These are phyloP conservation scores for Nicotiana tabacum DNA, from an alignment of 257 asterid species.

Conservation along the genomic window DNA sequence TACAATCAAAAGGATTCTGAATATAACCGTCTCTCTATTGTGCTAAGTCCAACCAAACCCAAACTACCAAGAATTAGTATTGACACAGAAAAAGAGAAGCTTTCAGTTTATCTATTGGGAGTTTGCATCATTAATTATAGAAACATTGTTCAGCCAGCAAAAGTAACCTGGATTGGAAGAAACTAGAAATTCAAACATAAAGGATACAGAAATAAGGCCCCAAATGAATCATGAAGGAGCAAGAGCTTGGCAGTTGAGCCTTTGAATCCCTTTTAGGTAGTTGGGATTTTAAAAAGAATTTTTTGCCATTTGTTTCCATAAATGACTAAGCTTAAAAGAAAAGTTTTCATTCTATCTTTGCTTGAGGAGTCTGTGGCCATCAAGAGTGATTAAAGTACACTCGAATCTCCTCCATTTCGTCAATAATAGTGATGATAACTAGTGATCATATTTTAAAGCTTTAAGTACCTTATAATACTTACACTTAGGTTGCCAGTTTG, in stretches of 20 bases:
- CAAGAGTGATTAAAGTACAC: too few species aligned
- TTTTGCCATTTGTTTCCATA: too few species aligned
- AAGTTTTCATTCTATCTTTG: neutral
- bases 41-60: neutral
- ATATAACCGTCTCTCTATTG: neutral
- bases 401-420: neutral
- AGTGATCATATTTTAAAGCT: neutral
- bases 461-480: neutral
- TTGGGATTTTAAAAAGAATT: too few species aligned
- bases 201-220: neutral
- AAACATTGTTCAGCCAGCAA: neutral
- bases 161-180: neutral
- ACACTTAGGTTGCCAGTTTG: neutral
- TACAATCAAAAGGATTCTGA: neutral
- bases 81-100: neutral
- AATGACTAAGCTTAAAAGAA: too few species aligned
- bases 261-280: neutral
- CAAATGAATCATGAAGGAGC: neutral
- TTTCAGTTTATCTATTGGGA: neutral
- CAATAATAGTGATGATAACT: too few species aligned
- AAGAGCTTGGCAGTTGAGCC: neutral
- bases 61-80: neutral
- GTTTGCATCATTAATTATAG: neutral
- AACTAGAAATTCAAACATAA: neutral
- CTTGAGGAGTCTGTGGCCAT: neutral